Evolutionary conservation across 331 rosid species (phyloP).

Genomic region (Erythrophleum ivorense): DNA sequence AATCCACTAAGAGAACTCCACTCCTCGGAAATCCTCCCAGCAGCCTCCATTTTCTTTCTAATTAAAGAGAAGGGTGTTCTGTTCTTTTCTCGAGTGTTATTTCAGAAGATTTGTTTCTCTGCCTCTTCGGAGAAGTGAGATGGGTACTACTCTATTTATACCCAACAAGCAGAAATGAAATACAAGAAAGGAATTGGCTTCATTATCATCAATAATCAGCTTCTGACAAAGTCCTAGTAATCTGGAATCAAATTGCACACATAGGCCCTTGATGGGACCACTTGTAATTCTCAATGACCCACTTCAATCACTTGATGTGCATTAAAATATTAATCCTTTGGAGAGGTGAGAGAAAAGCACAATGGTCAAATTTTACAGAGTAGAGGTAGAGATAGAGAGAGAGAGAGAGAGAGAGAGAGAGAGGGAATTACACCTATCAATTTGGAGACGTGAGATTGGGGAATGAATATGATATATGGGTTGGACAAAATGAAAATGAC

Average conservation of each 20-base stretch:
- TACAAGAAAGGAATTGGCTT: slow-evolving; percentile 44
- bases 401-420: no score
- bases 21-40: slow-evolving; percentile 61
- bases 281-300: slow-evolving; percentile 35
- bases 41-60: slow-evolving; percentile 56
- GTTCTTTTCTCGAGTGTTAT: slow-evolving; percentile 8
- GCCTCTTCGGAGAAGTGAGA: slow-evolving; percentile 38
- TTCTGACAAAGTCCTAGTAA: slow-evolving; percentile 33
- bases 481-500: slow-evolving; percentile 48
- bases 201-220: slow-evolving; percentile 43
- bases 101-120: slow-evolving; percentile 22
- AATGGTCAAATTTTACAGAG: slow-evolving; percentile 27
- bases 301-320: slow-evolving; percentile 21
- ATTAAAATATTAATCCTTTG: slow-evolving; percentile 25
- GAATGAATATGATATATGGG: slow-evolving; percentile 35
- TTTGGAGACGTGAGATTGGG: slow-evolving; percentile 49
- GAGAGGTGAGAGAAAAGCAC: slow-evolving; percentile 32
- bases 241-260: slow-evolving; percentile 19
- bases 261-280: slow-evolving; percentile 36
- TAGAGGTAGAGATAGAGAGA: neutral
- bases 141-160: slow-evolving; percentile 47
- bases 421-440: slow-evolving; percentile 46
- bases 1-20: slow-evolving; percentile 78
- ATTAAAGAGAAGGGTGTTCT: slow-evolving; percentile 18
- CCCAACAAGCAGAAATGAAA: slow-evolving; percentile 32